Evolutionary conservation across 306 rosid species (phyloP).

Genomic region (Vachellia pachyceras): DNA sequence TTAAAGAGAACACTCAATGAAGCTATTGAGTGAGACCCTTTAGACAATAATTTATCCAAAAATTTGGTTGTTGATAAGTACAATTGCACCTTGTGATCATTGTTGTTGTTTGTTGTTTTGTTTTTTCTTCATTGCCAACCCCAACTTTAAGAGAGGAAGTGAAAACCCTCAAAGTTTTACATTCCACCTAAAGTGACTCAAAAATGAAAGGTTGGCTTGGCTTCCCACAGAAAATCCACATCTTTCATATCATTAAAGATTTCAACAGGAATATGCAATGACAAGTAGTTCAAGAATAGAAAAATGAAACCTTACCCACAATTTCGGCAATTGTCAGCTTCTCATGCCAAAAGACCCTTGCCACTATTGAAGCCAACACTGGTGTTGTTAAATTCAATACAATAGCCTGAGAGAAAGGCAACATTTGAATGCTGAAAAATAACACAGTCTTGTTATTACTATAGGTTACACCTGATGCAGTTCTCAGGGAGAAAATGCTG

Average conservation of each 20-base stretch:
- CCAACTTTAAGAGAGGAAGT: neutral
- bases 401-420: slow-evolving; percentile 72
- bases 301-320: slow-evolving; percentile 54
- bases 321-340: slow-evolving; percentile 67
- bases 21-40: no score
- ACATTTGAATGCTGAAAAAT: slow-evolving; percentile 67
- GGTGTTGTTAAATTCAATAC: slow-evolving; percentile 73
- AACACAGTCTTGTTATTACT: slow-evolving; percentile 33
- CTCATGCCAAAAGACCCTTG: slow-evolving; percentile 67
- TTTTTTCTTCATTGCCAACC: no score
- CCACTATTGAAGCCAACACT: slow-evolving; percentile 71
- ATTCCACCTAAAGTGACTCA: neutral
- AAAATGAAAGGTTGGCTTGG: neutral
- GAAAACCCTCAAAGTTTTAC: neutral
- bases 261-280: slow-evolving; percentile 14
- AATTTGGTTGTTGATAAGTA: no score
- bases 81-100: no score
- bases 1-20: no score
- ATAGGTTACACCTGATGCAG: neutral
- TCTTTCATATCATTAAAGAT: neutral
- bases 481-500: neutral
- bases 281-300: slow-evolving; percentile 17
- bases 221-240: neutral
- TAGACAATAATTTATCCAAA: no score
- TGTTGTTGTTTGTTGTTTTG: no score